Percentiles rank a stretch among this genome's conserved stretches.
These are phyloP conservation scores for Ophiostoma angusticollis DNA, from an alignment of 2,329 filamentous ascomycete genomes.

Conservation along the genomic window DNA sequence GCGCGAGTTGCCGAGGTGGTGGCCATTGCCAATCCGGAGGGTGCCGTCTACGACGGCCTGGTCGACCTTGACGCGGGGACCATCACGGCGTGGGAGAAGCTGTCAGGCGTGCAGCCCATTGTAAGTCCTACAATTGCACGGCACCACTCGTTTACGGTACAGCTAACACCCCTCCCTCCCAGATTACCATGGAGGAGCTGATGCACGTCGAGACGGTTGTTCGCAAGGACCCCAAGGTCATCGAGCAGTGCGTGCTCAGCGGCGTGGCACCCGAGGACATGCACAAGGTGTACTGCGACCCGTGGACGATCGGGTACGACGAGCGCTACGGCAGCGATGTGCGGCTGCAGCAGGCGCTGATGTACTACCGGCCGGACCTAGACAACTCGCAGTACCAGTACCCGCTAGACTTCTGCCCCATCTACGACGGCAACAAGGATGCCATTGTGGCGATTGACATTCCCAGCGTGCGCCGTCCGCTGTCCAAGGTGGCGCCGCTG, in stretches of 20 bases:
- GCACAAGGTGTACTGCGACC: slow-evolving; percentile 93
- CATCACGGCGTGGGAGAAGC: slow-evolving; percentile 61
- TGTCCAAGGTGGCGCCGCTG: slow-evolving; percentile 58
- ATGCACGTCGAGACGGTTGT: slow-evolving; percentile 64
- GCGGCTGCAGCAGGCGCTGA: slow-evolving; percentile 79
- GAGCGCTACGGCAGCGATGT: slow-evolving; percentile 70
- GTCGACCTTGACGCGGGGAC: slow-evolving; percentile 57
- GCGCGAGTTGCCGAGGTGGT: slow-evolving; percentile 68
- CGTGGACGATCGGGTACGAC: slow-evolving; percentile 92
- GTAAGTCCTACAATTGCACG: slow-evolving; percentile 31
- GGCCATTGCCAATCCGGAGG: slow-evolving; percentile 57
- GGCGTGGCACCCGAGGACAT: slow-evolving; percentile 74
- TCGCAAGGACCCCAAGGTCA: slow-evolving; percentile 70
- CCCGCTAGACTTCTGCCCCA: slow-evolving; percentile 87
- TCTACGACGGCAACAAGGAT: slow-evolving; percentile 70
- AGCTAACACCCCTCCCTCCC: not conserved
- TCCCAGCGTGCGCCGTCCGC: slow-evolving; percentile 59
- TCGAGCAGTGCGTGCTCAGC: slow-evolving; percentile 76
- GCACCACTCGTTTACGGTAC: too few relatives aligned
- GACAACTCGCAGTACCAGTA: slow-evolving; percentile 87
- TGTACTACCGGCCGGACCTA: slow-evolving; percentile 82
- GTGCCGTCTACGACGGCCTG: slow-evolving; percentile 70
- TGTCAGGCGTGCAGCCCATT: slow-evolving; percentile 69
- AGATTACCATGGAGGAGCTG: slow-evolving; percentile 87
- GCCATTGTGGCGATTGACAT: slow-evolving; percentile 75